phyloP scores from a whole-genome alignment of 257 asterid genomes.

The Solanum chiquidenum region DNA sequence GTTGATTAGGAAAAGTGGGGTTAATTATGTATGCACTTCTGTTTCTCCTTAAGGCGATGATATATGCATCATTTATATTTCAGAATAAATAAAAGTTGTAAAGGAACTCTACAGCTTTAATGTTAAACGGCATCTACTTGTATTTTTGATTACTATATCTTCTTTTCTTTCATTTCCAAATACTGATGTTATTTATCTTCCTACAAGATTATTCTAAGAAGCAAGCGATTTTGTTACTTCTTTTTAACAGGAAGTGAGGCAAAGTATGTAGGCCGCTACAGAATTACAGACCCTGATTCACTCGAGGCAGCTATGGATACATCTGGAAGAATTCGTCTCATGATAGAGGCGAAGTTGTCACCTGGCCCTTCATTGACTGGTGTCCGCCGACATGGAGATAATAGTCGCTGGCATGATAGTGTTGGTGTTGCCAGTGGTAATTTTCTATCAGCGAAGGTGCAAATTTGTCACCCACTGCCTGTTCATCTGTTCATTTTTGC shows the following conservation, averaged over 20 bases:
- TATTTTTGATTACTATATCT: neutral
- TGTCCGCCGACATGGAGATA: slow-evolving; percentile 81
- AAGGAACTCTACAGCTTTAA: neutral
- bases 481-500: neutral
- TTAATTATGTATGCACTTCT: neutral
- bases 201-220: neutral
- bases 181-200: neutral
- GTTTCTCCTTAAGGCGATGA: neutral
- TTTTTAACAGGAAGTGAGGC: slow-evolving; percentile 64
- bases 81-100: neutral
- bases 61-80: neutral
- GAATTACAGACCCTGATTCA: slow-evolving; percentile 85
- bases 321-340: slow-evolving; percentile 64
- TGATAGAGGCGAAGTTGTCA: slow-evolving; percentile 84
- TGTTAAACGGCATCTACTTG: neutral
- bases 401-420: slow-evolving; percentile 65
- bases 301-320: slow-evolving; percentile 85
- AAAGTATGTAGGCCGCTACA: slow-evolving; percentile 80
- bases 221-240: neutral
- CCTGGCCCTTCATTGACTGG: slow-evolving; percentile 92
- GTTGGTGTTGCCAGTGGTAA: slow-evolving; percentile 85
- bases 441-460: slow-evolving; percentile 83
- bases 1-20: neutral
- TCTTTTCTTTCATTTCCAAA: neutral
- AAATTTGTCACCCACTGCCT: neutral